Conservation (phyloP, 768 basidiomycete species). For the Hirschioporus abietinus region DNA sequence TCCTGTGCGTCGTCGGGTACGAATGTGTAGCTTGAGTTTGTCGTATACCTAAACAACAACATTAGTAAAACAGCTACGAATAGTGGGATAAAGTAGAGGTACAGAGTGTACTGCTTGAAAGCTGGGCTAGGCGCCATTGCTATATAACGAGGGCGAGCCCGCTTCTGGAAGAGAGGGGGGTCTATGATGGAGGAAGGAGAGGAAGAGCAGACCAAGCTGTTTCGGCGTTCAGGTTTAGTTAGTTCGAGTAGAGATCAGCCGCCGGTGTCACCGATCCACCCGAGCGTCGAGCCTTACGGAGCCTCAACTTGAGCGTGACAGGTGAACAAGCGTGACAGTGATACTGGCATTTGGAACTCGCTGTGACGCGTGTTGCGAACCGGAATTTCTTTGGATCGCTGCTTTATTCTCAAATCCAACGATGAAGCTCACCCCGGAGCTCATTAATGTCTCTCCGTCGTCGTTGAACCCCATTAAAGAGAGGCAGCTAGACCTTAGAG, state of each 20-base stretch:
- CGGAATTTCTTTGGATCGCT: neutral
- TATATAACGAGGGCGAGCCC: neutral
- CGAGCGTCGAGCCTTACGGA: neutral
- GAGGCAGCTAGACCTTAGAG: conserved; percentile 87
- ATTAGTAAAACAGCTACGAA: neutral
- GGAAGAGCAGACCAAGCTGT: neutral
- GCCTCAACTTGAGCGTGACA: neutral
- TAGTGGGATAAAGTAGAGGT: neutral
- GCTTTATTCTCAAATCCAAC: conserved; percentile 26
- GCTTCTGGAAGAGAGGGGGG: neutral
- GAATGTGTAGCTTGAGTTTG: neutral
- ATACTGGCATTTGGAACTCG: neutral
- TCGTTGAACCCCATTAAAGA: conserved; percentile 81
- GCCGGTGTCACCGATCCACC: neutral
- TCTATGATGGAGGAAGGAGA: neutral
- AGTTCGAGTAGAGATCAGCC: neutral
- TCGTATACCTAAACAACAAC: neutral
- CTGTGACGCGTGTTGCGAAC: neutral
- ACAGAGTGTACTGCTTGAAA: neutral
- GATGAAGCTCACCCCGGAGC: conserved; percentile 94
- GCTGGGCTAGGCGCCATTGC: conserved; percentile 1
- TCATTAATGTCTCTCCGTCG: conserved; percentile 76
- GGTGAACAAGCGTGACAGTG: no score
- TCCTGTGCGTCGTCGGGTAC: neutral
- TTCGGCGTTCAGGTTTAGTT: neutral